A percentile compares a stretch with the other conserved stretches of the same genome.
phyloP scores from a whole-genome alignment of 352 stramenopile genomes.

The Globisporangium ultimum region DNA sequence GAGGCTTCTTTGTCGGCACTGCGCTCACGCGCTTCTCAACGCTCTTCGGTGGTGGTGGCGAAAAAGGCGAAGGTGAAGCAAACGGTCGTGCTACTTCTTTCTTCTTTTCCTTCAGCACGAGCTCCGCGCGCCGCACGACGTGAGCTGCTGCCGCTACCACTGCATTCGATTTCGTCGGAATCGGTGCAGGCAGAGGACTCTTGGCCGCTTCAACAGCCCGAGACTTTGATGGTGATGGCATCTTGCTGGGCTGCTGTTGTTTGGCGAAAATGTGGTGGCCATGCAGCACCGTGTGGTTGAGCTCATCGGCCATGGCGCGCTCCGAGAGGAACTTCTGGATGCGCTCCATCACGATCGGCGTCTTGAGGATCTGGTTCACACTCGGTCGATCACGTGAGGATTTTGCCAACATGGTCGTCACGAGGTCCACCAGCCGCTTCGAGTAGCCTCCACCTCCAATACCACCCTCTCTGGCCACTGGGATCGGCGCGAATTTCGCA shows the following conservation, averaged over 20 bases:
- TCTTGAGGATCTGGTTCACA: slow-evolving; percentile 57
- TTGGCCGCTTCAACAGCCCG: neutral
- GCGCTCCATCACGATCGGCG: slow-evolving; percentile 50
- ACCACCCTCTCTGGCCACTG: neutral
- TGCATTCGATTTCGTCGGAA: neutral
- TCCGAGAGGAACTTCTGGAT: slow-evolving; percentile 67
- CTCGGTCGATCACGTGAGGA: slow-evolving; percentile 57
- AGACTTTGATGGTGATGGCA: neutral
- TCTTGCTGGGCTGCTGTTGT: slow-evolving; percentile 10
- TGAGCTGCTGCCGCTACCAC: neutral
- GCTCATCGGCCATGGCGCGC: slow-evolving; percentile 42
- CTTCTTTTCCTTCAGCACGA: slow-evolving; percentile 3
- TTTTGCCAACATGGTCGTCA: slow-evolving; percentile 59
- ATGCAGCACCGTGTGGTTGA: slow-evolving; percentile 72
- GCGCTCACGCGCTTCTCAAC: no score
- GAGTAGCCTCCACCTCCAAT: slow-evolving; percentile 14
- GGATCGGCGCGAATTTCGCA: slow-evolving; percentile 21
- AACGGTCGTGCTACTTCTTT: neutral
- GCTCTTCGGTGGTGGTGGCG: neutral
- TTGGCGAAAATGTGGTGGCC: slow-evolving; percentile 66
- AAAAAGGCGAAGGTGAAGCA: neutral
- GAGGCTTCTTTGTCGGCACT: neutral
- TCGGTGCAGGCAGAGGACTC: neutral
- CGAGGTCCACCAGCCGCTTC: slow-evolving; percentile 26
- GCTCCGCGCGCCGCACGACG: slow-evolving; percentile 7